Base-by-base conservation (phyloP, 495 filamentous ascomycete genomes). In the Penicillium salamii region DNA sequence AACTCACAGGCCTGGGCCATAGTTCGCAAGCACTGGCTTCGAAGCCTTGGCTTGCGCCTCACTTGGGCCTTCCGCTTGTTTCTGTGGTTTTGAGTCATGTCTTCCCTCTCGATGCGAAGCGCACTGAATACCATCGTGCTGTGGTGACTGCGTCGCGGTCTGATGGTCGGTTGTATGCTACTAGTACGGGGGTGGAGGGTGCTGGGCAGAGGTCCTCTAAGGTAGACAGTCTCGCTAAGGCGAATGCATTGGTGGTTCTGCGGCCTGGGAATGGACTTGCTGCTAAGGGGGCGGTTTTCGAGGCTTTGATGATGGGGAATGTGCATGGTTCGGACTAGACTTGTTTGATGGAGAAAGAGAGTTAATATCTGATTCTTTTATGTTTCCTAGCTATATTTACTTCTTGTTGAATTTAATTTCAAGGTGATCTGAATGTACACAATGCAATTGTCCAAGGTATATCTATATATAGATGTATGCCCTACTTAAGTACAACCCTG, bases 51-150 rank as follows among this genome's bases (percentile, higher is more conserved):
- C 51, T 60, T 13, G 42, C 59, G 1, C 58, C 63, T 14, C 45
- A 87, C 1, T 71, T 76, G 9, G 90, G 88, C 2, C 67, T 97
- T 14, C 83, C 91, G 0, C 80, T 69, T 23, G 81, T 93, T 0
- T 77, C 80, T 13, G 92, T 93, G 7, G 72, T 75, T 19, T 54
- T 96, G 42, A 80, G 81, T 1, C 83, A 95, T 45, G 79, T 88
- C 28, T 79, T 97, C 48, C 59, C 70, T 2, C 70, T 87, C 14
- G 93, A 97, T 63, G 75, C 78, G 19, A 70, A 81, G 46, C 78
- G 95, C 46, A 83, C 86, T 0, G 93, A 97, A 66, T 99, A 95
- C 63, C 91, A 96, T 65, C 82, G 93, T 17, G 91, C 82, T 1
- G 66, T 89, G 7, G 78, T 89, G 1, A 71, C 63, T 5, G 80